Evolutionary conservation across 2,329 filamentous ascomycete genomes (phyloP).

Genomic region (Phialocephala sp.): DNA sequence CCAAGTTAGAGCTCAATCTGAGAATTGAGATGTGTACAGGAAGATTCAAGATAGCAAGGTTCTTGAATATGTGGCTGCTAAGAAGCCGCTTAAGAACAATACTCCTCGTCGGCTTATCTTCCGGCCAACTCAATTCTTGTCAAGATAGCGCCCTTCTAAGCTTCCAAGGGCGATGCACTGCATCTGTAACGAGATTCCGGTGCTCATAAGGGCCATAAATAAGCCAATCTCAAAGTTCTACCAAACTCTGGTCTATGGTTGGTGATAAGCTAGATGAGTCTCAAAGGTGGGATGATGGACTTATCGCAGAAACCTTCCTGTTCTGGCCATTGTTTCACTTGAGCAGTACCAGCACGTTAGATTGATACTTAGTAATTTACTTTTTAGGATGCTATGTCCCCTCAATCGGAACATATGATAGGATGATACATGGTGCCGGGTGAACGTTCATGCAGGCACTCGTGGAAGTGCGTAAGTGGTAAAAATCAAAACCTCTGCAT

Average conservation of each 20-base stretch:
- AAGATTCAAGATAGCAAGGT: too few species aligned
- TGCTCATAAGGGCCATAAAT: too few species aligned
- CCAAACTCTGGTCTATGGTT: not conserved
- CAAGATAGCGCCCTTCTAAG: not conserved
- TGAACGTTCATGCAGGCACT: constrained; percentile 1
- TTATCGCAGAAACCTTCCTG: constrained; percentile 6
- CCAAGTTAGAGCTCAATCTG: not conserved
- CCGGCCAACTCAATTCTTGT: not conserved
- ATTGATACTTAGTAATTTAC: not conserved
- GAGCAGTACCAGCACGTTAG: not conserved
- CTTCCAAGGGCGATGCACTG: not conserved
- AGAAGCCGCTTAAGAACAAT: not conserved
- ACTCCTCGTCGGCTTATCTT: constrained; percentile 5
- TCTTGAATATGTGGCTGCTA: not conserved
- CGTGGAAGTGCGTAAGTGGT: not conserved
- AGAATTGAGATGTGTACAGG: not conserved
- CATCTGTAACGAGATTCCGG: not conserved
- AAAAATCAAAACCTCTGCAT: not conserved
- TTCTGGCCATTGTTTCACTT: not conserved
- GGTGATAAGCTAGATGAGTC: not conserved
- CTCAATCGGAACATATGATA: not conserved
- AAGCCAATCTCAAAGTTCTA: not conserved
- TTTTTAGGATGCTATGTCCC: not conserved
- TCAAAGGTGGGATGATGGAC: constrained; percentile 8
- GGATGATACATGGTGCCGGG: not conserved